Evolutionary conservation across 192 early-diverging fungal species (phyloP), one percentile per base, ranked within the genome.

Genomic region (Helicostylum pulchrum): DNA sequence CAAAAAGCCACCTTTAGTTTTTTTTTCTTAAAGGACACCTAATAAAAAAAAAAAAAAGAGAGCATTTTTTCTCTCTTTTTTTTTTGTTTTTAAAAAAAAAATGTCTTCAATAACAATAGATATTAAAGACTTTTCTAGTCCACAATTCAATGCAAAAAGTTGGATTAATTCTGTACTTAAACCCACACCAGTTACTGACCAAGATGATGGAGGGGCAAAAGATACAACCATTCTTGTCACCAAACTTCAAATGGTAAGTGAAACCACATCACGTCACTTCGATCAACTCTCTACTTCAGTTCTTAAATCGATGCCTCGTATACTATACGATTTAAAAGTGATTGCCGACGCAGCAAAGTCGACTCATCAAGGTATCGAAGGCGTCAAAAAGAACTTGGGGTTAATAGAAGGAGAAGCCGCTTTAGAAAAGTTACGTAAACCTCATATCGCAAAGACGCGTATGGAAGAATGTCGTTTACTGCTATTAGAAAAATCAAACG

Each of bases 401-500:
- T 8, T 44, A n/a, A 58, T 50, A 15, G 60, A 73, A 21, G 39
- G 55, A 23, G 76, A 85, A 14, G 71, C 67, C 4, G 83, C 89
- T 0, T 70, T 91, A 56, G 87, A 88, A 39, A 72, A 78, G 53
- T 72, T 92, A 0, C 77, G 80, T 36, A 77, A 81, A 44, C 64
- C 89, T 4, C 89, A 90, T 72, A 66, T 79, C 1, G 86, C 89
- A 48, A 80, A 88, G 20, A 76, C 74, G 6, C 69, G 90, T 1
- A 92, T 92, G 90, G 82, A 86, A 55, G 65, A 67, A 3, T 85
- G 87, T 30, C 70, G 80, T 15, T 63, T 77, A n/a, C 58, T 83
- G 1, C 66, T 94, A 0, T 39, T 39, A 39, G 36, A 39, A 39
- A 39, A 39, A 10, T 39, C 36, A 10, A 39, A 39, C 9, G 36